These are phyloP conservation scores for Pachyrhizus erosus DNA, from an alignment of 306 rosid species.

Conservation along the genomic window DNA sequence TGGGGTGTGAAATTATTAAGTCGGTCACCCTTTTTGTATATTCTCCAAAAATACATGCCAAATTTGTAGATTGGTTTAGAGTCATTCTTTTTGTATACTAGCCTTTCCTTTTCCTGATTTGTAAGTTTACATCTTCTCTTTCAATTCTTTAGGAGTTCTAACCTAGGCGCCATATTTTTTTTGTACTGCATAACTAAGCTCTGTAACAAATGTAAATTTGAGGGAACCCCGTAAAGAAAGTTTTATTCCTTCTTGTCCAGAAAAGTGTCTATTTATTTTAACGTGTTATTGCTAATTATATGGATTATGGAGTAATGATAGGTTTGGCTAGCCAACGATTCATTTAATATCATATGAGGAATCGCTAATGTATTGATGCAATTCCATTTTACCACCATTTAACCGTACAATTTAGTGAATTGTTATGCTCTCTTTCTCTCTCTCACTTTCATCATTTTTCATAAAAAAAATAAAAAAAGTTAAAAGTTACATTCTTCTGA, in stretches of 20 bases:
- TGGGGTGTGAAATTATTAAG: constrained; percentile 60
- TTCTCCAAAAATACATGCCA: constrained; percentile 50
- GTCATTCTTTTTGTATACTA: constrained; percentile 80
- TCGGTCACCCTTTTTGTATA: constrained; percentile 72
- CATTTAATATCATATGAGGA: neutral
- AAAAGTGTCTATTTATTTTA: neutral
- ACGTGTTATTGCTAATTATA: constrained; percentile 9
- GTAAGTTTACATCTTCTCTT: constrained; percentile 40
- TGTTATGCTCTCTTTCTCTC: neutral
- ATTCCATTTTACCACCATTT: neutral
- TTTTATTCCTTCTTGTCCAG: constrained; percentile 14
- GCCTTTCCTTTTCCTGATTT: constrained; percentile 43
- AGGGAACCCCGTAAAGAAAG: constrained; percentile 40
- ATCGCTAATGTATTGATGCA: neutral
- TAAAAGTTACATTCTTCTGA: neutral
- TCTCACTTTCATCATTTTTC: neutral
- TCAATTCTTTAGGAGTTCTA: constrained; percentile 63
- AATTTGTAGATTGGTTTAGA: constrained; percentile 60
- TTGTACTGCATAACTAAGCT: constrained; percentile 41
- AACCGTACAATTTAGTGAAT: neutral
- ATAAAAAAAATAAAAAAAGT: neutral
- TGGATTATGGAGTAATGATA: constrained; percentile 1
- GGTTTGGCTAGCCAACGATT: neutral
- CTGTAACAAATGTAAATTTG: constrained; percentile 60
- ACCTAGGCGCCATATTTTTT: constrained; percentile 48